Conservation (phyloP, 108 stramenopile genomes). For the Nannochloropsis gaditana region DNA sequence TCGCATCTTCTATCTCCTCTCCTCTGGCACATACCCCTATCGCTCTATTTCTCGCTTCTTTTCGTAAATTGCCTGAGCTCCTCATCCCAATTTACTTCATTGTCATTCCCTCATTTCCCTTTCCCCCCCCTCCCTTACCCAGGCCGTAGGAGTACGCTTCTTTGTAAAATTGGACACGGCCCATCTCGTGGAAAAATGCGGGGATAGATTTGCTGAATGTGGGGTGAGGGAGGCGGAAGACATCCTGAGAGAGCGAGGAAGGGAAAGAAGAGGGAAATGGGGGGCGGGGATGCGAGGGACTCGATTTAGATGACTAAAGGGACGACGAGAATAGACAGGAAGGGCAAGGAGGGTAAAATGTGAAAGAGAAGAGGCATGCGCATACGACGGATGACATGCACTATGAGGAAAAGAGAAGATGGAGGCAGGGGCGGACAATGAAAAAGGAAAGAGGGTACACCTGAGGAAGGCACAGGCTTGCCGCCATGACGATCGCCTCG, state of each 20-base stretch:
- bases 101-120: background rate
- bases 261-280: background rate
- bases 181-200: background rate
- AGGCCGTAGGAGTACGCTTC: background rate
- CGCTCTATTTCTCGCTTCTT: background rate
- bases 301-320: background rate
- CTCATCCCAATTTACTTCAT: background rate
- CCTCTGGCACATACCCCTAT: background rate
- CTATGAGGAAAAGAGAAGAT: slow-evolving; percentile 55
- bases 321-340: background rate
- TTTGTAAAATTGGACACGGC: background rate
- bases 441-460: background rate
- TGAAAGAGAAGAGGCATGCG: no score
- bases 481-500: background rate
- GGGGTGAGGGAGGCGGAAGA: background rate
- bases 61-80: background rate
- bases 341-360: no score
- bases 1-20: background rate
- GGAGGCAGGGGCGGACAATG: slow-evolving; percentile 32
- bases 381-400: background rate
- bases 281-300: background rate
- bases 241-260: background rate
- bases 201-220: background rate
- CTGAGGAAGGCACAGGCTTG: background rate
- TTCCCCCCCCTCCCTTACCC: background rate